Evolutionary conservation across 2,329 filamentous ascomycete species (phyloP).

Genomic region (Exophiala xenobiotica): DNA sequence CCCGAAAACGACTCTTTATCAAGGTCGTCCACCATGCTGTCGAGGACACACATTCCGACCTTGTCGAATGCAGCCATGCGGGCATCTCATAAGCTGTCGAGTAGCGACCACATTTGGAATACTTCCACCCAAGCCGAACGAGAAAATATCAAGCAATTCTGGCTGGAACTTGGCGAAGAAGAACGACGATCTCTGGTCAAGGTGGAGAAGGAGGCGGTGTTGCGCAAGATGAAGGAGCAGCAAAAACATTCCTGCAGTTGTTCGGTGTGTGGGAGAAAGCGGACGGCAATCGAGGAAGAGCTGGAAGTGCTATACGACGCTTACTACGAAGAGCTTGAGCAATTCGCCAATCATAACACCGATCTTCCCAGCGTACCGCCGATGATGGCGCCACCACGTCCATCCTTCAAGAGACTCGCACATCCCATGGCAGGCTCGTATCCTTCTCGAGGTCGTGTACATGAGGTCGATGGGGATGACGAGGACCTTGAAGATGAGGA

Average conservation of each 20-base stretch:
- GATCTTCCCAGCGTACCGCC: conserved; percentile 60
- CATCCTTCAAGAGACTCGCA: conserved; percentile 35
- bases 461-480: conserved; percentile 55
- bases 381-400: conserved; percentile 66
- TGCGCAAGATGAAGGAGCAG: conserved; percentile 99
- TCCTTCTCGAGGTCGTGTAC: conserved; percentile 67
- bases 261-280: conserved; percentile 92
- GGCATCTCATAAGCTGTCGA: conserved; percentile 52
- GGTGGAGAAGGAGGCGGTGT: conserved; percentile 95
- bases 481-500: conserved; percentile 56
- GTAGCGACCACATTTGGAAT: conserved; percentile 89
- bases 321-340: conserved; percentile 96
- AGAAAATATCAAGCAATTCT: conserved; percentile 97
- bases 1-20: conserved; percentile 16
- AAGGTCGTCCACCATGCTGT: conserved; percentile 35
- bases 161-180: conserved; percentile 89
- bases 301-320: conserved; percentile 96
- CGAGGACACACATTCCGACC: conserved; percentile 44
- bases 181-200: conserved; percentile 94
- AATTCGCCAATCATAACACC: conserved; percentile 86
- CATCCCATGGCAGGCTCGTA: conserved; percentile 48
- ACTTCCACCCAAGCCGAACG: conserved; percentile 91
- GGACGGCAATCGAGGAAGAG: conserved; percentile 96
- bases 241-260: conserved; percentile 99
- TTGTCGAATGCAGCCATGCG: conserved; percentile 44